Evolutionary conservation across 257 asterid species (phyloP).

Genomic region (Solanum phureja): DNA sequence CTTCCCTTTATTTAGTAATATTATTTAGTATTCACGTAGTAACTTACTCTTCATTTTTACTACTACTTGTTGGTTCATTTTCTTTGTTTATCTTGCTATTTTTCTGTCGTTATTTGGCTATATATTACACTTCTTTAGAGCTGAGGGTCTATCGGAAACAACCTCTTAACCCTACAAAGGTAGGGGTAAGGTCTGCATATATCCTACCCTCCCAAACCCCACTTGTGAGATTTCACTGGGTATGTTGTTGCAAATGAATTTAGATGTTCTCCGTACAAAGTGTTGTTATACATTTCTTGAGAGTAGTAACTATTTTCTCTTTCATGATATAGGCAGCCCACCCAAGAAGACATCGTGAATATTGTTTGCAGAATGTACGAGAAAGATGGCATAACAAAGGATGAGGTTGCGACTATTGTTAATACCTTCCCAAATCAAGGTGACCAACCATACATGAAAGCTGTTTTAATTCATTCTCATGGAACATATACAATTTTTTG

Average conservation of each 20-base stretch:
- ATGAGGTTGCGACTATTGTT: slow-evolving; percentile 52
- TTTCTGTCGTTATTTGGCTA: background rate
- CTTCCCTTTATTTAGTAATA: background rate
- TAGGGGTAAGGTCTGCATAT: background rate
- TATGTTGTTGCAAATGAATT: background rate
- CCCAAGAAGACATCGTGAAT: slow-evolving; percentile 78
- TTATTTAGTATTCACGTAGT: background rate
- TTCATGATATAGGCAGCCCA: slow-evolving; percentile 73
- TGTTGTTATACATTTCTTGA: background rate
- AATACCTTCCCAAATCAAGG: slow-evolving; percentile 87
- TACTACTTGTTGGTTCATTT: background rate
- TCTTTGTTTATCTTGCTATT: background rate
- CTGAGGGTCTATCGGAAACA: background rate
- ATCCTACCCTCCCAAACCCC: background rate
- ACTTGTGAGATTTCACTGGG: background rate
- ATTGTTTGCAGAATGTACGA: slow-evolving; percentile 76
- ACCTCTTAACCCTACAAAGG: background rate
- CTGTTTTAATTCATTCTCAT: background rate
- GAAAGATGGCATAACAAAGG: slow-evolving; percentile 75
- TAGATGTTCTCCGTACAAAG: background rate
- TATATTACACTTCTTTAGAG: background rate
- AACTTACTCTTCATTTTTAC: background rate
- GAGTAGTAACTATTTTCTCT: slow-evolving; percentile 3
- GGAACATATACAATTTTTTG: background rate
- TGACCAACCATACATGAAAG: slow-evolving; percentile 4